phyloP scores from a whole-genome alignment of 192 early-diverging fungal species.

The Coemansia reversa region DNA sequence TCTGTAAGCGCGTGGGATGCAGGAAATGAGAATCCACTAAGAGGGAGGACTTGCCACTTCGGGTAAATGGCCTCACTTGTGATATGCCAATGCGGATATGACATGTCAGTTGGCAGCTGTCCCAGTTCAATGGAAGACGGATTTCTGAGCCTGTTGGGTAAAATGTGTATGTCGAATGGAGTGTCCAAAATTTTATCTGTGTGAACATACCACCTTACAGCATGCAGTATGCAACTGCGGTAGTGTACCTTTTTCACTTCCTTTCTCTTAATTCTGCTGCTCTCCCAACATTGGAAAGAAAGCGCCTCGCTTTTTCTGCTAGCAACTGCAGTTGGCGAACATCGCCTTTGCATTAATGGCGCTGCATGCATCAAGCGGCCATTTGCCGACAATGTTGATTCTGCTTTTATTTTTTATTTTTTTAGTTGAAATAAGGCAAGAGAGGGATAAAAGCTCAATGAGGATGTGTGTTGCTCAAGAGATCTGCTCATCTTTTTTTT shows the following conservation, averaged over 20 bases:
- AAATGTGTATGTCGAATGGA: slow-evolving; percentile 14
- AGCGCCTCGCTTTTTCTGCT: not conserved
- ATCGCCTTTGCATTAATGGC: not conserved
- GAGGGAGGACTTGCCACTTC: not conserved
- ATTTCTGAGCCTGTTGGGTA: not conserved
- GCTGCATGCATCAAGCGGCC: too few relatives aligned
- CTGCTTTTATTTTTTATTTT: not conserved
- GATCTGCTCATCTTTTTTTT: not conserved
- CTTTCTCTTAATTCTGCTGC: not conserved
- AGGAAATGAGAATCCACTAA: not conserved
- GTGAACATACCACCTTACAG: slow-evolving; percentile 15
- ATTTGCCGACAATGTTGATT: not conserved
- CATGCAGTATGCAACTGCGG: slow-evolving; percentile 2
- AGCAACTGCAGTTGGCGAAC: not conserved
- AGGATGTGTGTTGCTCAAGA: not conserved
- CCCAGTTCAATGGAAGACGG: not conserved
- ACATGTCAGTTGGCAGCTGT: not conserved
- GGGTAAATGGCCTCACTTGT: slow-evolving; percentile 13
- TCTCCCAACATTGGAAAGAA: not conserved
- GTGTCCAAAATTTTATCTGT: slow-evolving; percentile 9
- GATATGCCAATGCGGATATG: not conserved
- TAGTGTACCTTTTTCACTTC: not conserved
- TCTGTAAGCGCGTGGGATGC: not conserved
- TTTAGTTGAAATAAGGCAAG: not conserved
- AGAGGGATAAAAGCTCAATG: too few relatives aligned